Percentiles rank a stretch among this genome's conserved stretches.
Evolutionary conservation across 257 asterid genomes (phyloP).

Genomic region (Craterostigma plantagineum): DNA sequence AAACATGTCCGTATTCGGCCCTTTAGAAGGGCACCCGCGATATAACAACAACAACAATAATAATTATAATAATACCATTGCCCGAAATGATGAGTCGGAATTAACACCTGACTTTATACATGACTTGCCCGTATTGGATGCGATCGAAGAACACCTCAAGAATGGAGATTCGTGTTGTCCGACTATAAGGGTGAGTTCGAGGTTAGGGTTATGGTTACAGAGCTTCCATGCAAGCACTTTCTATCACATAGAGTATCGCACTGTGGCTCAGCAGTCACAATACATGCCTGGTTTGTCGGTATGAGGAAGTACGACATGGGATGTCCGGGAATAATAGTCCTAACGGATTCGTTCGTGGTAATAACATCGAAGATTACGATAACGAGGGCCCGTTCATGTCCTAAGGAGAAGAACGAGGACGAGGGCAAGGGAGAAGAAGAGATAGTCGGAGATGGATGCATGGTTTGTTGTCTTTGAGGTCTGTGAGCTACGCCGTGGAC

Average conservation of each 20-base stretch:
- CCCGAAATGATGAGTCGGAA: neutral
- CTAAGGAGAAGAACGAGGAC: constrained; percentile 10
- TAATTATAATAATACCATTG: neutral
- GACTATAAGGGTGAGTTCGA: constrained; percentile 72
- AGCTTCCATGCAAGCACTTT: constrained; percentile 80
- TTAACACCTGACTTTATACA: constrained; percentile 9
- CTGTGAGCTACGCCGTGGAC: constrained; percentile 29
- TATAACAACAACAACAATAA: neutral
- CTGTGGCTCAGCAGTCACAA: constrained; percentile 66
- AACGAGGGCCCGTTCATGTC: constrained; percentile 7
- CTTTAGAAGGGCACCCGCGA: too few species aligned
- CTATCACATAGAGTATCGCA: constrained; percentile 48
- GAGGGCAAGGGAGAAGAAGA: constrained; percentile 1
- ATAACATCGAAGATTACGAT: constrained; percentile 3
- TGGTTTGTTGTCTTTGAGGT: constrained; percentile 33
- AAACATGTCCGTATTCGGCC: too few species aligned
- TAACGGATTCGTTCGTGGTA: constrained; percentile 10
- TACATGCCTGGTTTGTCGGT: constrained; percentile 78
- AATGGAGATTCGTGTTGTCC: constrained; percentile 40
- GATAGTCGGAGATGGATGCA: constrained; percentile 33
- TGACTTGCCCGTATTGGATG: constrained; percentile 26
- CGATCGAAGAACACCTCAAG: constrained; percentile 20
- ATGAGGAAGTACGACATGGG: too few species aligned
- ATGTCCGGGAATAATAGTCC: too few species aligned
- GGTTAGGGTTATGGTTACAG: constrained; percentile 33